Base-by-base conservation (phyloP, 2,329 filamentous ascomycete genomes). In the Ilyonectria mors-panacis region DNA sequence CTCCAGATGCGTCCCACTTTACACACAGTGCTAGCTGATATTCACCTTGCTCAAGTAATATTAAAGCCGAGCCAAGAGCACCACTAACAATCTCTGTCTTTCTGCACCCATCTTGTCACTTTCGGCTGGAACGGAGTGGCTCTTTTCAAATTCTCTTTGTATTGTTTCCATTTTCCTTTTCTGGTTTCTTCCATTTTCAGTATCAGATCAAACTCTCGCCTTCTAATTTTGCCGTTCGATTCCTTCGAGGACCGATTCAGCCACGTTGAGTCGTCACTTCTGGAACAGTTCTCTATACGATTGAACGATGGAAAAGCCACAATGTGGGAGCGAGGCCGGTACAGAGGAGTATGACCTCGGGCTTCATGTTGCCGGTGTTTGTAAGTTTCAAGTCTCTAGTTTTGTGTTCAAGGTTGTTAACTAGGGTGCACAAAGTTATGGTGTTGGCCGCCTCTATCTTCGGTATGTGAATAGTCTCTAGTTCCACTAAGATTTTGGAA, bases 321-420 rank as follows among this genome's bases (percentile, higher is more conserved):
- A 78, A 56, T 80, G 78, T 33, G 78, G 78, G 5, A 60, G 63
- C 4, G 26, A 63, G 21, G 37, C 45, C 2, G 33, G 12, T 7
- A 13, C 56, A 1, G 68, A 63, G 8, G 71, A 75, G 17, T 80
- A 80, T 53, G 71, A 78, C 35, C 37, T 79, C 8, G 65, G 45
- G 3, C 53, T 76, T 8, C 78, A 80, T 57, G 70, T 79, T 26
- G 74, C 65, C 13, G 78, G 76, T 44, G 65, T 80, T 44, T 80
- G 78, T 80, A 72, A 44, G 78, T 63, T 33, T 53, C 19, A 45
- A 13, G 9, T 13, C 7, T n/a, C 10, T 17, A 4, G 15, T 13
- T 1, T 4, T 4, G 21, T 19, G 50, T 3, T 33, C 19, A 2
- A n/a, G 21, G 30, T 26, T 15, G 23, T 39, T 66, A 51, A 67